A percentile compares a stretch with the other conserved stretches of the same genome.
Conservation (phyloP, 768 basidiomycete species). For the Lentinula boryana region DNA sequence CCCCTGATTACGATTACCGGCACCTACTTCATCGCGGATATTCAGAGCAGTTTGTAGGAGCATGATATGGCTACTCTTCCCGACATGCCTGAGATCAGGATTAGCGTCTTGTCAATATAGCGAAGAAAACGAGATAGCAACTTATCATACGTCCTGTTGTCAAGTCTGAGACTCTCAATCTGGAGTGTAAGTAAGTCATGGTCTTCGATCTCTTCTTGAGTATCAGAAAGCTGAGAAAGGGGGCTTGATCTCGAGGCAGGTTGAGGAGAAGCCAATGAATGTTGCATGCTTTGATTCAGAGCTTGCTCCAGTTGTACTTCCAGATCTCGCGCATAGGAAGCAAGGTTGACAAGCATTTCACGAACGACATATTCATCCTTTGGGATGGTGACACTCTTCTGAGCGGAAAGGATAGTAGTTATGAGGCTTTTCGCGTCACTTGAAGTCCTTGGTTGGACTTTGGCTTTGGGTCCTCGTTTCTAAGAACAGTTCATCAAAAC, state of each 20-base stretch:
- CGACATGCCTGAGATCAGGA: not conserved
- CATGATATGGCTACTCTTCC: not conserved
- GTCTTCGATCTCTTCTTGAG: not conserved
- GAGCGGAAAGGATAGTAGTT: conserved; percentile 1
- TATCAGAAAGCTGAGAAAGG: not conserved
- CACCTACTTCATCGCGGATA: not conserved
- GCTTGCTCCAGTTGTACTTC: not conserved
- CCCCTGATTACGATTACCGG: not conserved
- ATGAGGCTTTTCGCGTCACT: not conserved
- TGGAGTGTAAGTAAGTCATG: not conserved
- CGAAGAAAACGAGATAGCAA: not conserved
- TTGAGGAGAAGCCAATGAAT: not conserved
- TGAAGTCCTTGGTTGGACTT: not conserved
- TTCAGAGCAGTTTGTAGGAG: conserved; percentile 1
- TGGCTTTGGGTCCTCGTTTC: conserved; percentile 5
- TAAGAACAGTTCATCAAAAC: not conserved
- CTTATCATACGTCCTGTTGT: not conserved
- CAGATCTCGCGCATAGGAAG: not conserved
- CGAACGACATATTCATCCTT: not conserved
- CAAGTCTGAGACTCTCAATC: not conserved
- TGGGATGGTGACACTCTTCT: not conserved
- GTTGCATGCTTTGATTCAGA: not conserved
- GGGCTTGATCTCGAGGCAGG: not conserved
- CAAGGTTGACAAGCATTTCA: not conserved
- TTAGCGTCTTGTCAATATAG: not conserved